Percentiles rank a stretch among this genome's conserved stretches.
Evolutionary conservation across 768 basidiomycete species (phyloP).

Genomic region (Floccularia luteovirens): DNA sequence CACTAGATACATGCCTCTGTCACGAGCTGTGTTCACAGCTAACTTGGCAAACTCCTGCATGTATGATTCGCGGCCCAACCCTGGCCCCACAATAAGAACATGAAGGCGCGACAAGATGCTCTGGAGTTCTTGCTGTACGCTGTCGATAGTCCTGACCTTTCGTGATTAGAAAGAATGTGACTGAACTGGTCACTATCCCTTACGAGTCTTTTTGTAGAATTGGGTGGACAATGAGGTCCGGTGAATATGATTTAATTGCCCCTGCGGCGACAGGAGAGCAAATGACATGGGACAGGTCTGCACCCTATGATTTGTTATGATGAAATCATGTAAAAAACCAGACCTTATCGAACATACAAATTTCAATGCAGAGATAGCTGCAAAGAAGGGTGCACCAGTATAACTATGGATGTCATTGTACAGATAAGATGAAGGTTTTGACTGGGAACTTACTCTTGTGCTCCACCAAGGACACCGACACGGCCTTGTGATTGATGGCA

Average conservation of each 20-base stretch:
- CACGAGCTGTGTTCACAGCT: slow-evolving; percentile 68
- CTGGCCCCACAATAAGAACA: slow-evolving; percentile 89
- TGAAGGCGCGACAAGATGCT: slow-evolving; percentile 82
- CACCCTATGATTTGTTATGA: slow-evolving; percentile 47
- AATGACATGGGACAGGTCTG: slow-evolving; percentile 94
- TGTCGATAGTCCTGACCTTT: slow-evolving; percentile 35
- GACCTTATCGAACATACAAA: slow-evolving; percentile 41
- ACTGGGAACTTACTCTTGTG: slow-evolving; percentile 64
- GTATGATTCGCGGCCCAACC: slow-evolving; percentile 83
- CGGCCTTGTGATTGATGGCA: slow-evolving; percentile 44
- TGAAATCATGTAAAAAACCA: neutral
- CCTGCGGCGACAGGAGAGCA: slow-evolving; percentile 89
- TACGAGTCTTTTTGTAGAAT: slow-evolving; percentile 69
- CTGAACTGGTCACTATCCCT: slow-evolving; percentile 11
- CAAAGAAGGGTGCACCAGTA: slow-evolving; percentile 95
- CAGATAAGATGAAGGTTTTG: neutral
- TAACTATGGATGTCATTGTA: slow-evolving; percentile 51
- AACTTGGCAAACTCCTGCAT: slow-evolving; percentile 81
- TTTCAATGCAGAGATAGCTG: slow-evolving; percentile 83
- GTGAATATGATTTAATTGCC: slow-evolving; percentile 95
- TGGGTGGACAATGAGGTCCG: slow-evolving; percentile 95
- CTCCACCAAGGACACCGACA: slow-evolving; percentile 91
- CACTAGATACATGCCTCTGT: slow-evolving; percentile 79
- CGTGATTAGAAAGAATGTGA: slow-evolving; percentile 2
- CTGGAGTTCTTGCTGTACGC: slow-evolving; percentile 45